Conservation (phyloP, 225 moss, liverwort and hornwort species). For the Straminergon stramineum region DNA sequence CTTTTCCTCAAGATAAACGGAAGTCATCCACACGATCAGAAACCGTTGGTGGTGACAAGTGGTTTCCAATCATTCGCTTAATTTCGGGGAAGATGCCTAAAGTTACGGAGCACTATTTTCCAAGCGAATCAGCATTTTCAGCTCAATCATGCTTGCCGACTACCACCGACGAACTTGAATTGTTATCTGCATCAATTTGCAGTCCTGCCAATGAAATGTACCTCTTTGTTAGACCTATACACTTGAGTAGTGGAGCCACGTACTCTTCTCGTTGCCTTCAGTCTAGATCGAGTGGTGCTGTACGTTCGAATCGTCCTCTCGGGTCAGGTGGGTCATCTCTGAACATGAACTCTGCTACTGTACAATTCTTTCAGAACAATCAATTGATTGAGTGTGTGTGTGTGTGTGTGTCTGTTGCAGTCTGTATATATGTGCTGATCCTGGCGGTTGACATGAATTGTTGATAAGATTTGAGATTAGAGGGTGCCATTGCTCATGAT, state of each 20-base stretch:
- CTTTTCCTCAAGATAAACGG: not conserved
- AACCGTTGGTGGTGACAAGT: not conserved
- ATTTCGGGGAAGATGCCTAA: not conserved
- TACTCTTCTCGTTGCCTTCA: not conserved
- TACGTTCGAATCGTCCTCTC: not conserved
- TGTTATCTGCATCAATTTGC: not conserved
- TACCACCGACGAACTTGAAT: not conserved
- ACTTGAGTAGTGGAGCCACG: not conserved
- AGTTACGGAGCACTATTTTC: not conserved
- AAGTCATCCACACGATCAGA: not conserved
- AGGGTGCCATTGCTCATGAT: not conserved
- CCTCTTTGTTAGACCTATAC: not conserved
- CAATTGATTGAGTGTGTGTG: not conserved
- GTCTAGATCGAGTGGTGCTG: not conserved
- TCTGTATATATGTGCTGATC: not conserved
- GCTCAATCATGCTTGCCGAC: not conserved
- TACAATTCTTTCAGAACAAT: too few relatives aligned
- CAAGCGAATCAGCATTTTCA: not conserved
- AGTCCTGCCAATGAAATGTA: not conserved
- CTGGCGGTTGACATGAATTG: not conserved
- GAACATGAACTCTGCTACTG: not conserved
- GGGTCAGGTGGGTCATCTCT: not conserved
- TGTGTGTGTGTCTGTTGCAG: not conserved
- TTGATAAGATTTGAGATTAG: not conserved
- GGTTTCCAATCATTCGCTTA: not conserved